Percentiles rank a stretch among this genome's conserved stretches.
phyloP scores from a whole-genome alignment of 2,329 filamentous ascomycete species.

The Akanthomyces lecanii region DNA sequence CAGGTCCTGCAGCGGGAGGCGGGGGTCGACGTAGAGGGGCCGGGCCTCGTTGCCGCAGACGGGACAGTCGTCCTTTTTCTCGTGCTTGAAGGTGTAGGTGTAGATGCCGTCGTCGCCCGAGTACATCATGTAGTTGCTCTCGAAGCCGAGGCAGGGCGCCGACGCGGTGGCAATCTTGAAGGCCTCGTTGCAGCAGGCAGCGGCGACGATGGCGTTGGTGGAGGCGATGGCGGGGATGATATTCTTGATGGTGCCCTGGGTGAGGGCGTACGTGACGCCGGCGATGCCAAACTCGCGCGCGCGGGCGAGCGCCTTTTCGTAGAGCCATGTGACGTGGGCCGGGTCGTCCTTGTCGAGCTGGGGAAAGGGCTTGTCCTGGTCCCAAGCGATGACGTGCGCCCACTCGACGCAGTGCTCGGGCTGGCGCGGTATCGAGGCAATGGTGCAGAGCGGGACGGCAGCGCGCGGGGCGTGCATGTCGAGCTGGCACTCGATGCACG shows the following conservation, averaged over 20 bases:
- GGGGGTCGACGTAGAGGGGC: conserved; percentile 66
- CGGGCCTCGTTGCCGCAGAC: conserved; percentile 85
- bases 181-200: conserved; percentile 93
- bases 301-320: conserved; percentile 73
- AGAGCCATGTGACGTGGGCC: conserved; percentile 96
- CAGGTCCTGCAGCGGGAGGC: conserved; percentile 74
- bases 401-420: conserved; percentile 98
- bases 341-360: conserved; percentile 92
- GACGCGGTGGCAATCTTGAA: conserved; percentile 85
- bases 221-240: conserved; percentile 98
- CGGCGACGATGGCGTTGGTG: conserved; percentile 94
- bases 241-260: conserved; percentile 97
- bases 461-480: conserved; percentile 98
- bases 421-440: conserved; percentile 93
- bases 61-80: conserved; percentile 90
- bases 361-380: conserved; percentile 76
- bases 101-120: conserved; percentile 94
- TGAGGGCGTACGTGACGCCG: conserved; percentile 91
- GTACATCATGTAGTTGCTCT: conserved; percentile 98
- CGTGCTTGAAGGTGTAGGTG: conserved; percentile 94
- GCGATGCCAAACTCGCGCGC: conserved; percentile 85
- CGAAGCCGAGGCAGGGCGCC: conserved; percentile 73
- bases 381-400: conserved; percentile 98
- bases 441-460: conserved; percentile 93
- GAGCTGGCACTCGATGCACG: conserved; percentile 96